These are phyloP conservation scores for Halenospora varia DNA, from an alignment of 495 filamentous ascomycete genomes.

Conservation along the genomic window DNA sequence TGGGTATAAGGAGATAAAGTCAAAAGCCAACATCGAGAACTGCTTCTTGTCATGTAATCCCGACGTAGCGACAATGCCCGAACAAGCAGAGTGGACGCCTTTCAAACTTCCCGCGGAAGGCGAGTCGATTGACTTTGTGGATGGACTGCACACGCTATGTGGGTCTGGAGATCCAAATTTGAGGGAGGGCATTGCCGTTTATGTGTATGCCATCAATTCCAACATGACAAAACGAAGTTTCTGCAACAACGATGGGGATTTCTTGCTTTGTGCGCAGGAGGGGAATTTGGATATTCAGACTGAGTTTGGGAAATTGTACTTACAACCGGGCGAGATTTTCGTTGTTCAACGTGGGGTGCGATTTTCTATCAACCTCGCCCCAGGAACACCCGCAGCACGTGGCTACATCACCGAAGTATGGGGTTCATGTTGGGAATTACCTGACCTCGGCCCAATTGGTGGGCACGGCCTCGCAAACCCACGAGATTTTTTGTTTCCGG, in stretches of 20 bases:
- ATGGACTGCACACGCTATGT: constrained; percentile 59
- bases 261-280: constrained; percentile 64
- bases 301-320: constrained; percentile 58
- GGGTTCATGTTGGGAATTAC: constrained; percentile 62
- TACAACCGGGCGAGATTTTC: constrained; percentile 67
- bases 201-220: constrained; percentile 60
- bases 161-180: constrained; percentile 64
- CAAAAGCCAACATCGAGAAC: constrained; percentile 32
- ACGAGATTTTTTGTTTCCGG: constrained; percentile 65
- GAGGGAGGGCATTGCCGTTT: constrained; percentile 62
- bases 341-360: constrained; percentile 67
- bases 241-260: constrained; percentile 67
- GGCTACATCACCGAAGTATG: constrained; percentile 73
- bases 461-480: constrained; percentile 66
- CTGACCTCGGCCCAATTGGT: constrained; percentile 69
- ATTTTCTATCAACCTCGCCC: constrained; percentile 56
- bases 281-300: constrained; percentile 69
- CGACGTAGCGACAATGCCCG: constrained; percentile 57
- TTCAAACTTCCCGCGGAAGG: constrained; percentile 45
- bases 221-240: constrained; percentile 62
- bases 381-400: constrained; percentile 44
- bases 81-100: constrained; percentile 71
- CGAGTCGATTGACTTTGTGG: constrained; percentile 60
- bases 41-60: constrained; percentile 36
- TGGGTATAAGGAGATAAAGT: constrained; percentile 37